Evolutionary conservation across 1,284 basidiomycete species (phyloP).

Genomic region (Wallemia ichthyophaga): DNA sequence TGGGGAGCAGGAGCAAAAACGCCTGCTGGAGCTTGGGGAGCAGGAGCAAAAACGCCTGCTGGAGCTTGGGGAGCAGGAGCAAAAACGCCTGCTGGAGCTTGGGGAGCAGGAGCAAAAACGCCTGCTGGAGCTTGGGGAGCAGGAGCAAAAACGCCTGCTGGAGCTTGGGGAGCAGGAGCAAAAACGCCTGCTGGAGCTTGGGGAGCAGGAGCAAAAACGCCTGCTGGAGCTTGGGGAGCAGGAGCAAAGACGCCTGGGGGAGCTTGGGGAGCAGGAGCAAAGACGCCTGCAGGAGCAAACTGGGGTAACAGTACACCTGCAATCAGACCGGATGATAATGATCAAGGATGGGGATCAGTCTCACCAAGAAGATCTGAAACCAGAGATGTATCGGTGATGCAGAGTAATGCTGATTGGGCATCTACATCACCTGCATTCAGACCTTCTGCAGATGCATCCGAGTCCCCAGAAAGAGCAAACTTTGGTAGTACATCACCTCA

Average conservation of each 20-base stretch:
- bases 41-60: not conserved
- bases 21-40: not conserved
- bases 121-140: slow-evolving; percentile 20
- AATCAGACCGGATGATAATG: not conserved
- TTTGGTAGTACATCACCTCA: not conserved
- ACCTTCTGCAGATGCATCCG: no score
- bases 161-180: slow-evolving; percentile 3
- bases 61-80: slow-evolving; percentile 2
- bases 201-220: not conserved
- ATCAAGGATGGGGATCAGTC: not conserved
- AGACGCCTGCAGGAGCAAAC: not conserved
- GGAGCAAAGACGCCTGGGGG: not conserved
- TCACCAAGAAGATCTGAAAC: not conserved
- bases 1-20: not conserved
- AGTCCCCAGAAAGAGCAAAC: slow-evolving; percentile 5
- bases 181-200: not conserved
- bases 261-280: not conserved
- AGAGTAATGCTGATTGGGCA: no score
- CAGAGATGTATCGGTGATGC: no score
- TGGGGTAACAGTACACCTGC: not conserved
- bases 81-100: slow-evolving; percentile 28
- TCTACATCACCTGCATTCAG: no score
- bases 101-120: slow-evolving; percentile 20
- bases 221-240: not conserved
- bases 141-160: slow-evolving; percentile 15